Evolutionary conservation across 2,329 filamentous ascomycete species (phyloP), one percentile per base, ranked within the genome.

Genomic region (Lachnellula suecica): DNA sequence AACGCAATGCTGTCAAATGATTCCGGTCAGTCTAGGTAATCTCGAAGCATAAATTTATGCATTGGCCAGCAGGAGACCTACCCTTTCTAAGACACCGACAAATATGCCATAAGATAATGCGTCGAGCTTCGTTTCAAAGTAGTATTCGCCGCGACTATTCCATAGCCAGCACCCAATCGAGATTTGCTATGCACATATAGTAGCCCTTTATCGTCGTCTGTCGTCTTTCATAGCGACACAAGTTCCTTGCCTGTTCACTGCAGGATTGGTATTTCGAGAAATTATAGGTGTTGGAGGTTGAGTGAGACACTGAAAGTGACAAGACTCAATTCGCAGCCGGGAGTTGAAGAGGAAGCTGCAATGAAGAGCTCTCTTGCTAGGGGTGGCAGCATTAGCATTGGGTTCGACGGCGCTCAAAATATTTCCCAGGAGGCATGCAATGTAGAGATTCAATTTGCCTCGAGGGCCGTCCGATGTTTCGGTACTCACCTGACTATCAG

Each of bases 41-140:
- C 34, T 15, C 6, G 15, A n/a, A 5, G 15, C 34, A n/a, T n/a
- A 37, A 34, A 38, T 11, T 29, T 13, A 35, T 47, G 44, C 43
- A 44, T 55, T 53, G 52, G 51, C 40, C 53, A 52, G 17, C 34
- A n/a, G 34, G 34, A 37, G 34, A 10, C 35, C 20, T 52, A 53
- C 51, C 52, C 50, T 60, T 57, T 56, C 48, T 44, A 58, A 50
- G n/a, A 48, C 45, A 45, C 46, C 46, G 41, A 38, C 22, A 46
- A 46, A 49, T 55, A 54, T 56, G 57, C 52, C 51, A 58, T 59
- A 41, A 53, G 51, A n/a, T n/a, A 55, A 52, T 54, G 37, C 25
- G 47, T 27, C 52, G 46, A 40, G 48, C 43, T 38, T 24, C 25
- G 58, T 51, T 60, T 58, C 49, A 47, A 44, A 52, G 34, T 23